Evolutionary conservation across 768 basidiomycete species (phyloP), one percentile per base, ranked within the genome.

Genomic region (Collybia nuda): DNA sequence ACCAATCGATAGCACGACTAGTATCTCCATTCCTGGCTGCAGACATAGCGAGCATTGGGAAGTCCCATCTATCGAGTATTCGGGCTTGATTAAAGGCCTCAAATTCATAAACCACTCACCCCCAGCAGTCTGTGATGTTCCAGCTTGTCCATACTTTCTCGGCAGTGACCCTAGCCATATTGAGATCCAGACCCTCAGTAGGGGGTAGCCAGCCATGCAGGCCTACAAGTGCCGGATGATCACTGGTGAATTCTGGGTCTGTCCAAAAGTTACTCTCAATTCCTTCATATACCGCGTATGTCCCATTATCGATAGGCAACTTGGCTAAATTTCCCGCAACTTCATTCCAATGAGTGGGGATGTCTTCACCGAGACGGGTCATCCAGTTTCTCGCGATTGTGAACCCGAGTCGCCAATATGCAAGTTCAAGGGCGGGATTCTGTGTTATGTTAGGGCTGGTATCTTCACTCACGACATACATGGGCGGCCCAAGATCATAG

Each of bases 1-100:
- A 65, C 77, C 78, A 83, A 22, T 80, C 76, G 5, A 84, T 56
- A 0, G 81, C 82, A 55, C 76, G 65, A 35, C 74, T 73, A 5
- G 69, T 59, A 24, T 81, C 67, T 4, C 77, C 77, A 40, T 76
- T 76, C 2, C 81, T 69, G 17, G 81, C 81, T 9, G 82, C 81
- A 1, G 78, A 79, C 79, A 84, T 82, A 0, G 81, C 81, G 2
- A 83, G 73, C 76, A 82, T 78, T 0, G 80, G 79, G 54, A 82
- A 83, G 58, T 83, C 82, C 82, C 81, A 84, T 29, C 80, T 35
- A 23, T 32, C 5, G 36, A 6, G 37, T 29, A 32, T 40, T 22
- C 6, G 24, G 18, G 42, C 35, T 48, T 48, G 18, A 35, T n/a
- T 5, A 17, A 36, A 48, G 23, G 36, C 17, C 35, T 32, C 40